Evolutionary conservation across 805 yeast genomes (phyloP).

Genomic region (Metschnikowia lunata): DNA sequence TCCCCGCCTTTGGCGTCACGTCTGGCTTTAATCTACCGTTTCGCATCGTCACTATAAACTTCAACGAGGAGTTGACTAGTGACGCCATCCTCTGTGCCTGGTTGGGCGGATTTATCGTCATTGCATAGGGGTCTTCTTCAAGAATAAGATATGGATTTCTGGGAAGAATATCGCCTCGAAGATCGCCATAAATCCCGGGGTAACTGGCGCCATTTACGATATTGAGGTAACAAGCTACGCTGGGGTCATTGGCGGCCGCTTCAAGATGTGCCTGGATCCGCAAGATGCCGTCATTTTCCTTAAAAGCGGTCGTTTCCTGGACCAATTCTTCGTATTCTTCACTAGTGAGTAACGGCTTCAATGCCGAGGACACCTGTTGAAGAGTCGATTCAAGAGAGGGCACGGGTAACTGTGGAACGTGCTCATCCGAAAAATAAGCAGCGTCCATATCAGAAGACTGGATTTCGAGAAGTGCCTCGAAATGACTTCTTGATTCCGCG

Average conservation of each 20-base stretch:
- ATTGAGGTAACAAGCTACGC: conserved; percentile 49
- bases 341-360: conserved; percentile 54
- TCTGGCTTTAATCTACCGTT: conserved; percentile 55
- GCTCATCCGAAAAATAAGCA: conserved; percentile 31
- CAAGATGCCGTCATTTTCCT: conserved; percentile 37
- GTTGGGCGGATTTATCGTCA: conserved; percentile 51
- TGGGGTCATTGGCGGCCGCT: conserved; percentile 36
- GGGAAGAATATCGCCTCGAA: conserved; percentile 65
- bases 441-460: conserved; percentile 3
- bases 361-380: conserved; percentile 48
- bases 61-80: conserved; percentile 58
- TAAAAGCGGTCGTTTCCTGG: conserved; percentile 42
- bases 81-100: conserved; percentile 69
- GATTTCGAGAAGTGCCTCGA: too few species aligned
- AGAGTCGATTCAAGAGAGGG: conserved; percentile 52
- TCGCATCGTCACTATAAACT: conserved; percentile 60
- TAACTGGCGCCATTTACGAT: conserved; percentile 45
- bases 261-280: conserved; percentile 52
- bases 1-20: conserved; percentile 44
- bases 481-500: too few species aligned
- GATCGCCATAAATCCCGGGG: conserved; percentile 59
- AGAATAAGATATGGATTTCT: conserved; percentile 72
- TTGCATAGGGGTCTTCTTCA: conserved; percentile 67
- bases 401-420: conserved; percentile 57
- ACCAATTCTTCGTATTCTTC: conserved; percentile 48